Conservation (phyloP, 306 rosid species). For the Quercus cerris region DNA sequence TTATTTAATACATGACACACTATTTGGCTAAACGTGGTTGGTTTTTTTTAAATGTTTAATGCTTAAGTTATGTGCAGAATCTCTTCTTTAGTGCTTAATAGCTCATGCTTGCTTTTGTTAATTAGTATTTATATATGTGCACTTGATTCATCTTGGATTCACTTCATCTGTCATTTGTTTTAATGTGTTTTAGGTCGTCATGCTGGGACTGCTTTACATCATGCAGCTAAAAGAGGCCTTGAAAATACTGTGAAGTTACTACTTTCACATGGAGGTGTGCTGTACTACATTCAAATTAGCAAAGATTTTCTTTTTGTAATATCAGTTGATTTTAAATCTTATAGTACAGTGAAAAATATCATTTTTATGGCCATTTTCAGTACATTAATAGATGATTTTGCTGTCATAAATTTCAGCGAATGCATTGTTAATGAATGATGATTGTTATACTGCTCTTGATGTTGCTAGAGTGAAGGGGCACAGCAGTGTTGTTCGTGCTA, state of each 20-base stretch:
- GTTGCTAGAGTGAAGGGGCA: constrained; percentile 89
- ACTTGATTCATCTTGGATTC: constrained; percentile 7
- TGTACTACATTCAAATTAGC: constrained; percentile 3
- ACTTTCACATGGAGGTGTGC: constrained; percentile 73
- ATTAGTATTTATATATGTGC: not conserved
- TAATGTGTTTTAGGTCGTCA: constrained; percentile 49
- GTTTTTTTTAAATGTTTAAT: not conserved
- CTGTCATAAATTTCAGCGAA: constrained; percentile 59
- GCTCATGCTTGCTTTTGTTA: not conserved
- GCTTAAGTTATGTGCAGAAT: not conserved
- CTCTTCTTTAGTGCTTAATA: not conserved
- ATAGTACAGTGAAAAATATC: not conserved
- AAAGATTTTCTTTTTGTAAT: not conserved
- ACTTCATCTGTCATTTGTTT: constrained; percentile 15
- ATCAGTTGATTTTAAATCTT: constrained; percentile 12
- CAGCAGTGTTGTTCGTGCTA: constrained; percentile 67
- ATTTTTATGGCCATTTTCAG: not conserved
- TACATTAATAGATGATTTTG: constrained; percentile 9
- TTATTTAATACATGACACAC: not conserved
- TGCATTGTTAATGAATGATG: constrained; percentile 84
- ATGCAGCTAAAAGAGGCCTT: constrained; percentile 93
- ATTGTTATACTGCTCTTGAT: constrained; percentile 85
- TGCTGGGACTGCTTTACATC: constrained; percentile 94
- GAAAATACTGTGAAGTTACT: constrained; percentile 71
- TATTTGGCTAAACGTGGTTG: too few species aligned